Base-by-base conservation (phyloP, 441 rosid species). In the Gossypium gossypioides region DNA sequence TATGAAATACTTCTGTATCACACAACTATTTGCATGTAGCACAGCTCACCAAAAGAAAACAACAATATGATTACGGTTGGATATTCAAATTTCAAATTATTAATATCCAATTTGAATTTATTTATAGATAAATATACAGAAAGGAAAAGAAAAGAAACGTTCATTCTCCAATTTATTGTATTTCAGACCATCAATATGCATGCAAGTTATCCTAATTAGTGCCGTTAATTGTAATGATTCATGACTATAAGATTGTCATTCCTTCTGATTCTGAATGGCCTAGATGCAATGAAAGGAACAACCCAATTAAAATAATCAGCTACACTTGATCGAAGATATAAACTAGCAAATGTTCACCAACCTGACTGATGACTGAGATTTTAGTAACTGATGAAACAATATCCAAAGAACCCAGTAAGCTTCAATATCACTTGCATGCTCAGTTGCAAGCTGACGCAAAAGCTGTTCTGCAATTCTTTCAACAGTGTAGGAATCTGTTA, bases 361-460 rank as follows among this genome's bases (percentile, higher is more conserved):
- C 98, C 97, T 90, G 81, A 87, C 72, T 34, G 95, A 85, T 72
- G 84, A 79, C 24, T 87, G 85, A 55, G 81, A 76, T 63, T 81
- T 72, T 44, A 88, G 62, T 76, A 74, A 70, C 60, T 44, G 79
- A 78, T 84, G 84, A 84, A 86, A 95, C 86, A 91, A 75, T 60
- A 84, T 74, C 96, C 98, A 89, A 68, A 91, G 79, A 66, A 79
- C 84, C 96, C 97, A 92, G 78, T 88, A 95, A 58, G 93, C 96
- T 87, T 95, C 98, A 75, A 77, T 63, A 76, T 92, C 97, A 78
- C 77, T 86, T 55, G 81, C 86, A 75, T 62, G 72, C 74, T 84
- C 87, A 74, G 75, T 75, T 79, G 83, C 85, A 76, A 95, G 85
- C 80, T 88, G 93, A 79, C 68, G 87, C 81, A 95, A 83, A 77